These are phyloP conservation scores for Cyberlindnera maritima DNA, from an alignment of 805 yeast species.

Conservation along the genomic window DNA sequence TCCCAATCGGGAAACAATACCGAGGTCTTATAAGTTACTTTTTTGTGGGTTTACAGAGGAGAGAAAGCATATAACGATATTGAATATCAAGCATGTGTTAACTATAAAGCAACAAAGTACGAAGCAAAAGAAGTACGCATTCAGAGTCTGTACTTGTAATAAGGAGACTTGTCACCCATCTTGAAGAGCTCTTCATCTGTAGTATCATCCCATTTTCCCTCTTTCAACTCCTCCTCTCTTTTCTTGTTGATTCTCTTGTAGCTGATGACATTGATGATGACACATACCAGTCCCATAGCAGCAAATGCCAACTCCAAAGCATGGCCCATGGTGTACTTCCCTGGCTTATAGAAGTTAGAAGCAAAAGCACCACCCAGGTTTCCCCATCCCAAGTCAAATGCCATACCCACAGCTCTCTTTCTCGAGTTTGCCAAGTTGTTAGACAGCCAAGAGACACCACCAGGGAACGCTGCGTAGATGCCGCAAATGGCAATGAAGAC, in stretches of 20 bases:
- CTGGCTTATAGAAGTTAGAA: conserved; percentile 33
- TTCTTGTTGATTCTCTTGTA: conserved; percentile 28
- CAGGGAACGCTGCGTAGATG: conserved; percentile 33
- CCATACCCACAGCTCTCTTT: conserved; percentile 37
- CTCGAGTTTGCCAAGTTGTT: conserved; percentile 33
- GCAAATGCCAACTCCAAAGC: conserved; percentile 32
- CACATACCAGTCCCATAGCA: conserved; percentile 30
- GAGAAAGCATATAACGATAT: too few species aligned
- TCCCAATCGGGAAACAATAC: too few species aligned
- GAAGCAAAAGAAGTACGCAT: too few species aligned
- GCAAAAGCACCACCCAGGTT: conserved; percentile 35
- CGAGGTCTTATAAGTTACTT: too few species aligned
- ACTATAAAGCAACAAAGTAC: too few species aligned
- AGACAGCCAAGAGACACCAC: conserved; percentile 33
- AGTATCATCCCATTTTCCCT: conserved; percentile 31
- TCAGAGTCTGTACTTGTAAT: conserved; percentile 31
- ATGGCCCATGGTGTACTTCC: conserved; percentile 32
- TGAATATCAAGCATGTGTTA: too few species aligned
- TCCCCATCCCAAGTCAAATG: conserved; percentile 37
- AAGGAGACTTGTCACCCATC: conserved; percentile 44
- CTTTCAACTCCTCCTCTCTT: conserved; percentile 26
- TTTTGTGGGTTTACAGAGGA: too few species aligned
- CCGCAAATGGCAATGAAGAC: conserved; percentile 30
- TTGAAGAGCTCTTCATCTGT: conserved; percentile 30
- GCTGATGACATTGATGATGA: conserved; percentile 18